Base-by-base conservation (phyloP, 2,329 filamentous ascomycete genomes). In the Corynespora cassiicola region DNA sequence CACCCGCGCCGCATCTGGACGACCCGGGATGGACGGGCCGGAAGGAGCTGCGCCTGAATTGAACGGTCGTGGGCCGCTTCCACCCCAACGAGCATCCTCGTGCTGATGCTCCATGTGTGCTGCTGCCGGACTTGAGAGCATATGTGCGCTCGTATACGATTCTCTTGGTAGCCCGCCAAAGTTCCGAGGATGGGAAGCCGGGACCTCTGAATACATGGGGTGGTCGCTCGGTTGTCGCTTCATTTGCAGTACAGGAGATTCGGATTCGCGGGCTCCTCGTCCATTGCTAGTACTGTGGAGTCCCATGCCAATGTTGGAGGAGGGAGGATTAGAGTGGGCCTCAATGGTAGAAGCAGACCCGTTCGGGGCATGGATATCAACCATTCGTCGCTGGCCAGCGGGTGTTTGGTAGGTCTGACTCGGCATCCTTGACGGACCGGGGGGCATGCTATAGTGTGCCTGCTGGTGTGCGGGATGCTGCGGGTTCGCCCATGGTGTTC, bases 401-500 rank as follows among this genome's bases (percentile, higher is more conserved):
- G 66, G 66, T 8, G 66, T 70, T 9, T 68, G 63, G 35, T 65
- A 68, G 8, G 31, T 32, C 23, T 52, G 49, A 41, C 48, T 64
- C 7, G 60, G 45, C 24, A 57, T 31, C n/a, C 61, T 52, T 14
- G 60, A 45, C 11, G 53, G 48, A 4, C 54, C 60, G 20, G 58
- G 44, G 17, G 39, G 21, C 21, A 37, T 34, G 14, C 51, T 52
- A 32, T 65, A 69, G 14, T 65, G 61, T 4, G 61, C 48, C 29
- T 68, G 60, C 19, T 66, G 64, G 30, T 70, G 66, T n/a, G 59
- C 63, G 8, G 66, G 66, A 39, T 69, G 66, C 52, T 92, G 88
- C 12, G 90, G 89, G 62, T 95, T 95, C 22, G 90, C 90, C 91
- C 91, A 96, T 1, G 90, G 87, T 5, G 88, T 95, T 53, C 92